Evolutionary conservation across 1,139 yeast genomes (phyloP).

Genomic region (Waltiozyma sp.): DNA sequence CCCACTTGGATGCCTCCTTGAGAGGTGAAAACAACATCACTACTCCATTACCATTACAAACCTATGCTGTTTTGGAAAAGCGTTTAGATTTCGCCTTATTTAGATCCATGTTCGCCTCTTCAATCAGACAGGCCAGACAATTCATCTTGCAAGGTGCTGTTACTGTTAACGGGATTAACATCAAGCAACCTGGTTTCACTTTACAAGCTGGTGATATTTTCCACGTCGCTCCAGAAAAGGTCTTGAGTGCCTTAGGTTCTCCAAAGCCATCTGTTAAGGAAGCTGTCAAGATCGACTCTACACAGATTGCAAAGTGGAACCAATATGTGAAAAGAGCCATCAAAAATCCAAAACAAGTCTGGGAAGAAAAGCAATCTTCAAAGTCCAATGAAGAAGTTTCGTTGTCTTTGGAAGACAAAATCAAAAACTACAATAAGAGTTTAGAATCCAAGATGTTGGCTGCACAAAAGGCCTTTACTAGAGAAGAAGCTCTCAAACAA

Average conservation of each 20-base stretch:
- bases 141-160: conserved; percentile 78
- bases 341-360: conserved; percentile 37
- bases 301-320: conserved; percentile 70
- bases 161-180: conserved; percentile 67
- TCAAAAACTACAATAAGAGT: conserved; percentile 19
- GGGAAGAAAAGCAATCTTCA: conserved; percentile 31
- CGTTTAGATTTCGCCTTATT: conserved; percentile 84
- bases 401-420: conserved; percentile 8
- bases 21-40: conserved; percentile 42
- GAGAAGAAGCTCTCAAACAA: conserved; percentile 11
- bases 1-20: conserved; percentile 69
- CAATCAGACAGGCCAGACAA: conserved; percentile 89
- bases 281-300: conserved; percentile 57
- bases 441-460: conserved; percentile 19
- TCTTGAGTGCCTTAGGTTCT: conserved; percentile 75
- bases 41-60: conserved; percentile 80
- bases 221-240: conserved; percentile 77
- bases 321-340: conserved; percentile 46
- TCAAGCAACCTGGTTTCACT: conserved; percentile 72
- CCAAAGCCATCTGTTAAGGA: conserved; percentile 64
- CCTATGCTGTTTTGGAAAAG: conserved; percentile 79
- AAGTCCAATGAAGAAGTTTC: conserved; percentile 2
- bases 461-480: conserved; percentile 16
- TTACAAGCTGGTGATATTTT: conserved; percentile 81
- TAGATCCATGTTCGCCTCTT: conserved; percentile 88